A percentile compares a stretch with the other conserved stretches of the same genome.
phyloP scores from a whole-genome alignment of 2,329 filamentous ascomycete species.

The Phyllosticta ampelicida region DNA sequence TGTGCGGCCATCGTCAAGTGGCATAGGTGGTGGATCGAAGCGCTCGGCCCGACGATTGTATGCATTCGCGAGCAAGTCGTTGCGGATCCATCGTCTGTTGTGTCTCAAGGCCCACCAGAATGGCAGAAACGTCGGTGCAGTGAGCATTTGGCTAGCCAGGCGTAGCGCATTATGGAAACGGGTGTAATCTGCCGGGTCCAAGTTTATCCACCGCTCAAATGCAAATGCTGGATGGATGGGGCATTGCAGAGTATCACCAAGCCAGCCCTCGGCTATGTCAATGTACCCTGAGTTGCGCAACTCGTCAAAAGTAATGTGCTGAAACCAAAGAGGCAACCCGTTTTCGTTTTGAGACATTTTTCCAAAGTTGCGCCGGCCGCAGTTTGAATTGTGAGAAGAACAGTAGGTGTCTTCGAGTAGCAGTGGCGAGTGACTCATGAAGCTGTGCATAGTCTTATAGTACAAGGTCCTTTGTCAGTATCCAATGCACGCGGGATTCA shows the following conservation, averaged over 20 bases:
- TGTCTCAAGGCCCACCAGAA: slow-evolving; percentile 1
- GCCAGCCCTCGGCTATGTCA: background rate
- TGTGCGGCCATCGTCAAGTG: background rate
- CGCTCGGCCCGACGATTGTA: background rate
- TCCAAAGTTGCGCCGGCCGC: background rate
- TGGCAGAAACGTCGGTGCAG: background rate
- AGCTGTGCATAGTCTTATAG: background rate
- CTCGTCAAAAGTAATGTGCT: slow-evolving; percentile 1
- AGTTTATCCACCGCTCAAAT: background rate
- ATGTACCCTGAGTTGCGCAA: slow-evolving; percentile 6
- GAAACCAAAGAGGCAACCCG: slow-evolving; percentile 1
- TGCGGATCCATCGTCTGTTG: background rate
- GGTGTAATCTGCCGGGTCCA: background rate
- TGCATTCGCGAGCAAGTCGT: background rate
- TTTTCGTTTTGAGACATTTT: background rate
- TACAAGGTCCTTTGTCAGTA: background rate
- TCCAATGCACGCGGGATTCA: background rate
- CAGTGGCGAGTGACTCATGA: background rate
- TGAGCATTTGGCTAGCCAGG: slow-evolving; percentile 2
- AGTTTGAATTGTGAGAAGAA: background rate
- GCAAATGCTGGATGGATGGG: slow-evolving; percentile 1
- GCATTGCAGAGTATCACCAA: background rate
- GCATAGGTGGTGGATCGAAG: background rate
- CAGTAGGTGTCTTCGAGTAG: background rate
- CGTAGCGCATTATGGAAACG: background rate